Conservation (phyloP, 2,329 filamentous ascomycete genomes). For the Hypoxylon sp. region DNA sequence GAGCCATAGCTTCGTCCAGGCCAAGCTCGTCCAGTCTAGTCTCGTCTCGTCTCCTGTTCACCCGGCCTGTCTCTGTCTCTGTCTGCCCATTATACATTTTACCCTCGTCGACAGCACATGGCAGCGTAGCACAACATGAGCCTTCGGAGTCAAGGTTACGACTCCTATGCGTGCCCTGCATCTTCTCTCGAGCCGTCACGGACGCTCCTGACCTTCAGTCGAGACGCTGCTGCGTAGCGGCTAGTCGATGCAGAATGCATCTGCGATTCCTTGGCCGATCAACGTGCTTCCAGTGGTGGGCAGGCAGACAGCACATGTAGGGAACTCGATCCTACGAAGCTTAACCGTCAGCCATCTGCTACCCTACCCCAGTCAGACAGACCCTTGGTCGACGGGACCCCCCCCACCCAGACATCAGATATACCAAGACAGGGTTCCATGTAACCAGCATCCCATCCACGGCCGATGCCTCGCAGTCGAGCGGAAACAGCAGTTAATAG, state of each 20-base stretch:
- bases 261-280: constrained; percentile 24
- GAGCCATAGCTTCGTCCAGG: too few species aligned
- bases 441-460: constrained; percentile 15
- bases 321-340: constrained; percentile 27
- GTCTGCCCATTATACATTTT: not conserved
- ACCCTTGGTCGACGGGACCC: constrained; percentile 28
- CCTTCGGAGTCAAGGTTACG: not conserved
- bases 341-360: constrained; percentile 19
- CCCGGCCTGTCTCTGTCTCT: too few species aligned
- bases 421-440: constrained; percentile 17
- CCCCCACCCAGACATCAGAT: constrained; percentile 16
- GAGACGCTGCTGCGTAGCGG: constrained; percentile 8
- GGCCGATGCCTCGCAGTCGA: constrained; percentile 17
- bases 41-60: not conserved
- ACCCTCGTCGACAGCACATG: constrained; percentile 23
- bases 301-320: constrained; percentile 3
- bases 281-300: constrained; percentile 9
- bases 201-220: not conserved
- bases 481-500: constrained; percentile 21
- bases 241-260: constrained; percentile 7
- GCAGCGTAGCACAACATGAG: constrained; percentile 20
- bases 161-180: constrained; percentile 19
- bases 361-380: constrained; percentile 5
- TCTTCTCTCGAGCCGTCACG: constrained; percentile 2
- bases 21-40: too few species aligned